Conservation (phyloP, 805 yeast species). For the Candida coleopterorum region DNA sequence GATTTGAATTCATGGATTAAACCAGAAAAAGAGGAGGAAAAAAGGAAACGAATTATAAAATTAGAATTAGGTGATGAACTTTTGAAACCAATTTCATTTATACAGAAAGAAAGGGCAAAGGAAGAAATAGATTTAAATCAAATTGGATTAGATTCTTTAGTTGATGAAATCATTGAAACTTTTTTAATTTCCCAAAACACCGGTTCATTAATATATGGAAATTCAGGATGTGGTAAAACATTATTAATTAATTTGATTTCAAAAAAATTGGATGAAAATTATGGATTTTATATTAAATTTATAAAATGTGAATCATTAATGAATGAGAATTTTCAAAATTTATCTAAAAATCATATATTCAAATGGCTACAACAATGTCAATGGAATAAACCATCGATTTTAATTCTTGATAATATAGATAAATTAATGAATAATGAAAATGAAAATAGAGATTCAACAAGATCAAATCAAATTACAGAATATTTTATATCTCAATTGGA, state of each 20-base stretch:
- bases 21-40: constrained; percentile 25
- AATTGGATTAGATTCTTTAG: constrained; percentile 53
- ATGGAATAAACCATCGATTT: constrained; percentile 75
- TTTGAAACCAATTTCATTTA: constrained; percentile 40
- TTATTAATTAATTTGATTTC: constrained; percentile 43
- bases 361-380: constrained; percentile 48
- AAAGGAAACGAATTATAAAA: constrained; percentile 21
- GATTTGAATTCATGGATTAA: constrained; percentile 41
- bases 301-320: constrained; percentile 52
- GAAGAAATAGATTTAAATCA: constrained; percentile 18
- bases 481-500: constrained; percentile 43
- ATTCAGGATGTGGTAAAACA: constrained; percentile 81
- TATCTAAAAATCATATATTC: constrained; percentile 40
- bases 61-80: constrained; percentile 51
- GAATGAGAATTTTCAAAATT: constrained; percentile 47
- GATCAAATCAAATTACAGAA: constrained; percentile 63
- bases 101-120: constrained; percentile 12
- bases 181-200: constrained; percentile 40
- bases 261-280: constrained; percentile 25
- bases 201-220: constrained; percentile 65
- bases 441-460: constrained; percentile 53
- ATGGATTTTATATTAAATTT: constrained; percentile 43
- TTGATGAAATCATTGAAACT: constrained; percentile 36
- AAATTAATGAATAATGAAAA: constrained; percentile 63
- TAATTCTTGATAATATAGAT: constrained; percentile 77